These are phyloP conservation scores for Mycena belliarum DNA, from an alignment of 768 basidiomycete genomes.

Conservation along the genomic window DNA sequence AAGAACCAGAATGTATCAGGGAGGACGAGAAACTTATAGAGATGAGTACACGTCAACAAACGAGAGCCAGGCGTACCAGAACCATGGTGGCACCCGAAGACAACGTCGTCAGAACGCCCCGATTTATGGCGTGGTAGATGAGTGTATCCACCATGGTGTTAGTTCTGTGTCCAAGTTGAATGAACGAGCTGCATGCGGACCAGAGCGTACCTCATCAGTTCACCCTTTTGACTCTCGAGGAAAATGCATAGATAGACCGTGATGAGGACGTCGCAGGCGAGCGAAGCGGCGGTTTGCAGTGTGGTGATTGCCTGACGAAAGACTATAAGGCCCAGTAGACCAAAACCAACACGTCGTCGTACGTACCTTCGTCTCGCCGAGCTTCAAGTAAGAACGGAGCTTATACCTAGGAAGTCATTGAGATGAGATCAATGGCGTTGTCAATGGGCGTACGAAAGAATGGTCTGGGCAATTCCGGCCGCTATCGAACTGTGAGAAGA, in stretches of 20 bases:
- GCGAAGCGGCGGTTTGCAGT: slow-evolving; percentile 10
- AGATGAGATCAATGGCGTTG: background rate
- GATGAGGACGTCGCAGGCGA: slow-evolving; percentile 15
- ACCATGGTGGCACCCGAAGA: slow-evolving; percentile 12
- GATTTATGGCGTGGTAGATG: slow-evolving; percentile 17
- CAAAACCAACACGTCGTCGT: no score
- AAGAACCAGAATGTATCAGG: slow-evolving; percentile 21
- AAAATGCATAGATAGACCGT: slow-evolving; percentile 11
- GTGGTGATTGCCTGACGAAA: slow-evolving; percentile 7
- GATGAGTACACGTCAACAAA: background rate
- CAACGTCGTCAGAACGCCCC: slow-evolving; percentile 16
- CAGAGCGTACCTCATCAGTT: slow-evolving; percentile 1
- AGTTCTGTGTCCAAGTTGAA: background rate
- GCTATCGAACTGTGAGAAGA: background rate
- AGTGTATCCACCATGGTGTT: slow-evolving; percentile 15
- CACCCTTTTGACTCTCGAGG: slow-evolving; percentile 13
- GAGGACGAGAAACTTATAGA: slow-evolving; percentile 9
- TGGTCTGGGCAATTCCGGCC: slow-evolving; percentile 13
- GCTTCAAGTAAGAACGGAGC: slow-evolving; percentile 7
- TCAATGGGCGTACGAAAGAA: background rate
- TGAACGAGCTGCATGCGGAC: background rate
- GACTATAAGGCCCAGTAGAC: no score
- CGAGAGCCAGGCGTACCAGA: background rate
- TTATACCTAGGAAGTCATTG: background rate
- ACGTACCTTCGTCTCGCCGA: slow-evolving; percentile 11